These are phyloP conservation scores for Tolypocladium guangdongense DNA, from an alignment of 2,329 filamentous ascomycete genomes.

Conservation along the genomic window DNA sequence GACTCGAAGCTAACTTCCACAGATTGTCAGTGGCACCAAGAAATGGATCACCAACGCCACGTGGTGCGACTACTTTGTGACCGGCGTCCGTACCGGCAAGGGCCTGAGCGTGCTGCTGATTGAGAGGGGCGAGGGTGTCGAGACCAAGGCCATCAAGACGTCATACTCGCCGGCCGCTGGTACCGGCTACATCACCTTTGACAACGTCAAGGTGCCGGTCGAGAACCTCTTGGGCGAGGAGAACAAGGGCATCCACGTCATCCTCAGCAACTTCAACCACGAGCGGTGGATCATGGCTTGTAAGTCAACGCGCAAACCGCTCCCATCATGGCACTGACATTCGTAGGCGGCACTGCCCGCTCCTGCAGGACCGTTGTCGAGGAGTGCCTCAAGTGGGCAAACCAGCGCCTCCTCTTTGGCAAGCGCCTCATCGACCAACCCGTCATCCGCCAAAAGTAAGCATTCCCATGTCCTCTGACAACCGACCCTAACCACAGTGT, in stretches of 20 bases:
- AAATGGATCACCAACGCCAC: constrained; percentile 82
- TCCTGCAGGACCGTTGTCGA: constrained; percentile 61
- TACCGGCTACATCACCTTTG: constrained; percentile 71
- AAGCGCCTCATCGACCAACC: constrained; percentile 77
- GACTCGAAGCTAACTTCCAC: not conserved
- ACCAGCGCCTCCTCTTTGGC: constrained; percentile 75
- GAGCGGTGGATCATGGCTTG: constrained; percentile 70
- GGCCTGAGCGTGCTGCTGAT: constrained; percentile 70
- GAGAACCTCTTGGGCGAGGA: constrained; percentile 70
- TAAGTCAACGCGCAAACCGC: constrained; percentile 17
- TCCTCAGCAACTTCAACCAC: constrained; percentile 83
- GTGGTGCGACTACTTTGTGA: constrained; percentile 75
- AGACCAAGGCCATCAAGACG: constrained; percentile 70
- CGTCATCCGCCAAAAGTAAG: constrained; percentile 68
- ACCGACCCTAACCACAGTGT: constrained; percentile 2
- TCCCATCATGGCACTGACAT: constrained; percentile 3
- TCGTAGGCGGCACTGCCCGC: constrained; percentile 45
- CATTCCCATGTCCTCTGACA: constrained; percentile 2
- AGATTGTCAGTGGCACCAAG: constrained; percentile 60
- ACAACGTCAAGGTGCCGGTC: constrained; percentile 76
- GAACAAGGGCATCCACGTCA: constrained; percentile 76
- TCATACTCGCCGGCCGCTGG: constrained; percentile 70
- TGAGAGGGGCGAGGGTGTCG: constrained; percentile 60
- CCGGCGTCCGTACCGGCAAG: constrained; percentile 67
- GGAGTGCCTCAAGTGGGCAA: constrained; percentile 79